These are phyloP conservation scores for Boletus edulis DNA, from an alignment of 768 basidiomycete species.

Conservation along the genomic window DNA sequence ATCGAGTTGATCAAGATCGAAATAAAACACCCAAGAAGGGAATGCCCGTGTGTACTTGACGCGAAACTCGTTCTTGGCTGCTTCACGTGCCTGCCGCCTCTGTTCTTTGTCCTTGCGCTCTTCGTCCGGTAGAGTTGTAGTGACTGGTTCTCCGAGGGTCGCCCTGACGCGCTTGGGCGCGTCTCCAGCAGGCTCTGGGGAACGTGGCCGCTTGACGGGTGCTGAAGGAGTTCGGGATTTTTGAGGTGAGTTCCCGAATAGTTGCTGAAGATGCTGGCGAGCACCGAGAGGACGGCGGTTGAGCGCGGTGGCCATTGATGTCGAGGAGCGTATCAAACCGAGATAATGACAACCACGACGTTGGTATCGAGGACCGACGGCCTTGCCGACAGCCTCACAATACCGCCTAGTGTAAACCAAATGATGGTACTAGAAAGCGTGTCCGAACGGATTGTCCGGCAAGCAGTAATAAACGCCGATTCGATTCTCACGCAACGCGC, in stretches of 20 bases:
- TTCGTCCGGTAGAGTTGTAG: slow-evolving; percentile 31
- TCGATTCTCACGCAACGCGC: slow-evolving; percentile 26
- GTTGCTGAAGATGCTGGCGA: slow-evolving; percentile 39
- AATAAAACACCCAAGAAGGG: slow-evolving; percentile 80
- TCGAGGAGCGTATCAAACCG: neutral
- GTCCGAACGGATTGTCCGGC: neutral
- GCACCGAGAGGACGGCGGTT: slow-evolving; percentile 49
- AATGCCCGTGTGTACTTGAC: slow-evolving; percentile 85
- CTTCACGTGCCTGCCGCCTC: slow-evolving; percentile 49
- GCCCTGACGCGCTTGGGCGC: slow-evolving; percentile 46
- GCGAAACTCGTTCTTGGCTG: slow-evolving; percentile 68
- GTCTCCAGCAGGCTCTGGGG: slow-evolving; percentile 46
- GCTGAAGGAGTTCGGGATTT: slow-evolving; percentile 33
- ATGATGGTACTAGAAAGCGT: neutral
- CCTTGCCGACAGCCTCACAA: neutral
- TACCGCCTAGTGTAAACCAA: neutral
- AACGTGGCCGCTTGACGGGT: slow-evolving; percentile 47
- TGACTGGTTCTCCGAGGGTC: slow-evolving; percentile 19
- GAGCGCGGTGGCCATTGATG: slow-evolving; percentile 41
- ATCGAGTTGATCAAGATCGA: slow-evolving; percentile 60
- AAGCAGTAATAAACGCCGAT: slow-evolving; percentile 5
- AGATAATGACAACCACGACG: neutral
- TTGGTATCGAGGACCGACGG: neutral
- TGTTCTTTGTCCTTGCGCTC: slow-evolving; percentile 46
- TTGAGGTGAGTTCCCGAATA: slow-evolving; percentile 34